Percentiles rank a stretch among this genome's conserved stretches.
Evolutionary conservation across 805 yeast genomes (phyloP).

Genomic region (Saccharomycopsis malanga): DNA sequence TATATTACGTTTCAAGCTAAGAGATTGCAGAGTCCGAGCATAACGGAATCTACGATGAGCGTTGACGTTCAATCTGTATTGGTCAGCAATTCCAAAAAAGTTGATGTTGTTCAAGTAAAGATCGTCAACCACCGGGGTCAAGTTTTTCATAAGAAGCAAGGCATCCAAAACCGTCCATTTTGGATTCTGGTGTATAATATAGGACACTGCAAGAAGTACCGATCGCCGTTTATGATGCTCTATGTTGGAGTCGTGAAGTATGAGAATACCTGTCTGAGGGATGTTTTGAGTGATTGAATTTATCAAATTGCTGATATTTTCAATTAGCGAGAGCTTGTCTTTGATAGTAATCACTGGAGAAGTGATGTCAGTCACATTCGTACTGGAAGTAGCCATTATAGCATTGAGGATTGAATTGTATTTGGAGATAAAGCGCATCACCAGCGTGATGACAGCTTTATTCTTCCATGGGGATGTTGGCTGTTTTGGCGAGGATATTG

Average conservation of each 20-base stretch:
- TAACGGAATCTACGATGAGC: background rate
- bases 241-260: background rate
- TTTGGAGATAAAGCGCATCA: background rate
- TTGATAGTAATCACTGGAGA: slow-evolving; percentile 1
- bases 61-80: background rate
- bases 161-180: slow-evolving; percentile 1
- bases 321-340: slow-evolving; percentile 5
- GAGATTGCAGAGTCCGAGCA: background rate
- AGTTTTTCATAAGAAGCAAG: background rate
- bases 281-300: background rate
- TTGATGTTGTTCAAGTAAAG: slow-evolving; percentile 5
- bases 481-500: background rate
- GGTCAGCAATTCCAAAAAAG: slow-evolving; percentile 1
- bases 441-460: background rate
- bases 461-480: too few relatives aligned
- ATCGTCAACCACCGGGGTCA: background rate
- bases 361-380: background rate
- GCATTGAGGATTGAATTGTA: slow-evolving; percentile 4
- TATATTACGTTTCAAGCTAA: background rate
- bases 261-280: slow-evolving; percentile 3
- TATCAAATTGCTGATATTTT: slow-evolving; percentile 1
- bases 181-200: background rate
- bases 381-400: background rate
- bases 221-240: background rate
- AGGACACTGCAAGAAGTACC: background rate